phyloP scores from a whole-genome alignment of 2,329 filamentous ascomycete species.

The Akanthomyces uredinophilus region DNA sequence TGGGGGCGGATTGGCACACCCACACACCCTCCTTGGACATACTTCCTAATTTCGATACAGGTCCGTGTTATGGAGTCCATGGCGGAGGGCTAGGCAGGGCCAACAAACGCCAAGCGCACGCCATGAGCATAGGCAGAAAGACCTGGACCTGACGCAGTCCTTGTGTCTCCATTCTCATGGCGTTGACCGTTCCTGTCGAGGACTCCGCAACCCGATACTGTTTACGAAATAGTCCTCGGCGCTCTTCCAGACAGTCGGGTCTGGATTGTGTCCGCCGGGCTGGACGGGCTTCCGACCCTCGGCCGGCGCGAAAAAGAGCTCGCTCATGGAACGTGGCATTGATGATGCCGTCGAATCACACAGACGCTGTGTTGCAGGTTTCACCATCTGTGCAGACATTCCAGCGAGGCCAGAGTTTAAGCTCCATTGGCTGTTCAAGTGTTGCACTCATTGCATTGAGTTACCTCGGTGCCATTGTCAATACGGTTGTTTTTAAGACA shows the following conservation, averaged over 20 bases:
- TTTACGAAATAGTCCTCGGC: not conserved
- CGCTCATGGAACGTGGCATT: too few relatives aligned
- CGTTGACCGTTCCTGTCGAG: not conserved
- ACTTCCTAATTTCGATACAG: constrained; percentile 13
- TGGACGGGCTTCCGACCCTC: not conserved
- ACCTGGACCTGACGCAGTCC: not conserved
- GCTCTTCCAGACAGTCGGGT: not conserved
- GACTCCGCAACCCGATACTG: not conserved
- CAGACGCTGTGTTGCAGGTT: not conserved
- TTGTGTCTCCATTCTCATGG: not conserved
- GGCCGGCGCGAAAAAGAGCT: too few relatives aligned
- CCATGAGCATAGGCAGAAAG: not conserved
- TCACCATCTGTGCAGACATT: not conserved
- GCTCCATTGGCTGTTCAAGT: not conserved
- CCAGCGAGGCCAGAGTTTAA: not conserved
- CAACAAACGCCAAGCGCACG: constrained; percentile 9
- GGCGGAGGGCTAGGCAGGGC: not conserved
- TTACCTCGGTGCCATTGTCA: not conserved
- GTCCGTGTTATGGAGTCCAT: constrained; percentile 9
- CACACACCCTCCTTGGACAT: not conserved
- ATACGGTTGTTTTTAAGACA: not conserved
- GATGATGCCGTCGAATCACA: too few relatives aligned
- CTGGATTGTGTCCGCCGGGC: not conserved
- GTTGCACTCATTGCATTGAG: not conserved
- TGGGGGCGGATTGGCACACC: constrained; percentile 3